Base-by-base conservation (phyloP, 2,329 filamentous ascomycete species). In the Diaporthe citri region DNA sequence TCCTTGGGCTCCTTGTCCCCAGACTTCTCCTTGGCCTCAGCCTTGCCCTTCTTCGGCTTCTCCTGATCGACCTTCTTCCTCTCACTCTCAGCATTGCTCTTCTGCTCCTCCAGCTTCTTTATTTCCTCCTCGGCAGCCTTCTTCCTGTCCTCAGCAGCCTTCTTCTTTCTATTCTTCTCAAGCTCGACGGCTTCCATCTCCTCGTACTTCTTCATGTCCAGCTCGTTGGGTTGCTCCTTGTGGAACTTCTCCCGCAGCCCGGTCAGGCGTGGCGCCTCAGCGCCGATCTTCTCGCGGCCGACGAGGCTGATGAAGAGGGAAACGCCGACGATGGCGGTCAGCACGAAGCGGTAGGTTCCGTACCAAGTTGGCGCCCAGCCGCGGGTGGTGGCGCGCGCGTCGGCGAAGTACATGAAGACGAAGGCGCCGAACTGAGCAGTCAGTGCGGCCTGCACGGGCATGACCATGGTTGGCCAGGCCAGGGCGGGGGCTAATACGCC, bases 291-390 rank as follows among this genome's bases (percentile, higher is more conserved):
- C 80, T 95, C 93, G 76, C 96, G 92, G 55, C 95, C 95, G 77
- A 98, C 90, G 78, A 98, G 86, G 77, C 91, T 96, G 79, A 95
- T 86, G 56, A 97, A 91, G 78, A 98, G 96, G 77, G 93, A 93
- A 57, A 91, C 87, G 52, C 96, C 96, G 39, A 98, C 96, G 76
- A 98, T 90, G 82, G 96, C 96, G 2, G 96, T 98, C 79, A 98
- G 88, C 12, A 97, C 93, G 84, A 98, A 98, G 46, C 96, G 94
- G 87, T 98, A 98, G 67, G 92, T 94, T 75, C 88, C 90, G 83
- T 98, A 98, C 96, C 96, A 98, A 51, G 88, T 82, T 34, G 96
- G 96, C 3, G 93, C 92, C 93, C 94, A 97, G 78, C 95, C 96
- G 55, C 88, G 87, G 70, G 89, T 88, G 12, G 93, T 90, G 20